Evolutionary conservation across 495 filamentous ascomycete species (phyloP).

Genomic region (Talaromyces proteolyticus): DNA sequence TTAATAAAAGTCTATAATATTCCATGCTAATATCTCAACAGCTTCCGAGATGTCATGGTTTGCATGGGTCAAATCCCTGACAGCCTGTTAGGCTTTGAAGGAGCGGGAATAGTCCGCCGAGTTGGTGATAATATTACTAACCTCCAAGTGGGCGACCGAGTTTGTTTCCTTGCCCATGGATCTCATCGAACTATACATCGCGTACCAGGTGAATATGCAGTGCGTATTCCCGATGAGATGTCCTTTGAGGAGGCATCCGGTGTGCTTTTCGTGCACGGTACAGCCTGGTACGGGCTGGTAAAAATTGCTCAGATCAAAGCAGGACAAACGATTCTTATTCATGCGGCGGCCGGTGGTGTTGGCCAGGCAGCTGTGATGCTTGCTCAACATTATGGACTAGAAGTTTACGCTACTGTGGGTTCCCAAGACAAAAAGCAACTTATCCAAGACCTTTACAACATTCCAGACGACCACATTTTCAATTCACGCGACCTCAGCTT

Average conservation of each 20-base stretch:
- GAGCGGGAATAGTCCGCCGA: slow-evolving; percentile 46
- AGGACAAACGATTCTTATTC: slow-evolving; percentile 41
- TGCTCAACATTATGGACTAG: slow-evolving; percentile 21
- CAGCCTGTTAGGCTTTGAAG: slow-evolving; percentile 42
- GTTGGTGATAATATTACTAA: slow-evolving; percentile 40
- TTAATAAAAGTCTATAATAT: too few species aligned
- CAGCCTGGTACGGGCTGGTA: slow-evolving; percentile 23
- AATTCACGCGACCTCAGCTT: slow-evolving; percentile 32
- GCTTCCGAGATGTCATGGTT: slow-evolving; percentile 31
- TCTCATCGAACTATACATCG: slow-evolving; percentile 17
- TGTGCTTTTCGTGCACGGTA: slow-evolving; percentile 21
- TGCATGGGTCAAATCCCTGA: slow-evolving; percentile 29
- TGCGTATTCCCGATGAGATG: slow-evolving; percentile 15
- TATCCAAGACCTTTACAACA: slow-evolving; percentile 24
- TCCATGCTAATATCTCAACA: slow-evolving; percentile 25
- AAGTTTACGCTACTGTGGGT: slow-evolving; percentile 39
- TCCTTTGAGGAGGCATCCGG: slow-evolving; percentile 19
- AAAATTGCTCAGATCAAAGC: slow-evolving; percentile 19
- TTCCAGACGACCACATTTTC: slow-evolving; percentile 39
- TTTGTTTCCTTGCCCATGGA: slow-evolving; percentile 44
- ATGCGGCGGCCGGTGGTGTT: slow-evolving; percentile 48
- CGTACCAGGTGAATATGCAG: slow-evolving; percentile 14
- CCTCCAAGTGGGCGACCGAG: slow-evolving; percentile 47
- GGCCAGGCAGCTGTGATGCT: slow-evolving; percentile 43
- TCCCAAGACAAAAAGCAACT: slow-evolving; percentile 30